Base-by-base conservation (phyloP, 495 filamentous ascomycete species). In the Aspergillus affinis region DNA sequence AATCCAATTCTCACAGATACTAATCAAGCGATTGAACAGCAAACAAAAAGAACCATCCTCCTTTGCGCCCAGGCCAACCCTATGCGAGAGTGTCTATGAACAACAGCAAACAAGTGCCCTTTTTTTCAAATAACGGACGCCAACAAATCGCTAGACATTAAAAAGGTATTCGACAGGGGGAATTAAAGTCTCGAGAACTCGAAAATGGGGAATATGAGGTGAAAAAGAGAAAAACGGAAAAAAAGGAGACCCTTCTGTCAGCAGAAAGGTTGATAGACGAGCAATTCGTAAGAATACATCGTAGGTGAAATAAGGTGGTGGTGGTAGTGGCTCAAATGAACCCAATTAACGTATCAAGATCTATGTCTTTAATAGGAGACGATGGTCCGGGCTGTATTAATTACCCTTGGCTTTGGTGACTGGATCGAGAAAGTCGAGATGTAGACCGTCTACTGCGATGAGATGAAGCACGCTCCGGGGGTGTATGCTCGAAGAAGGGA, bases 401-500 rank as follows among this genome's bases (percentile, higher is more conserved):
- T 26, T 26, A 26, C 23, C 23, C 23, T 4, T 23, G 55, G 55
- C 30, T 48, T 41, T 50, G 46, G 26, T 54, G 17, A 46, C 47
- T 29, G 30, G 55, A 51, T 17, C 54, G 54, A 30, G 50, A 52
- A 8, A 21, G 50, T n/a, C 27, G 67, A 41, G 78, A 80, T 46
- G 71, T 61, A 3, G 74, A 76, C 20, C 72, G 62, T 57, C 71
- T 68, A 19, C 77, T 74, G 48, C 73, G 73, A 52, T 65, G 73
- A 4, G 74, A 77, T 0, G 77, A 72, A 6, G 72, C 67, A 23
- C 76, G 73, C 7, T 69, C 61, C 6, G 76, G 68, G 12, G 75
- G 77, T 0, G 70, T 74, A 57, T 80, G 70, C 55, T 77, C 76
- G 55, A 84, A 84, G 62, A 78, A 75, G 0, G 83, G 83, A 30